Evolutionary conservation across 2,329 filamentous ascomycete species (phyloP).

Genomic region (Colletotrichum incanum): DNA sequence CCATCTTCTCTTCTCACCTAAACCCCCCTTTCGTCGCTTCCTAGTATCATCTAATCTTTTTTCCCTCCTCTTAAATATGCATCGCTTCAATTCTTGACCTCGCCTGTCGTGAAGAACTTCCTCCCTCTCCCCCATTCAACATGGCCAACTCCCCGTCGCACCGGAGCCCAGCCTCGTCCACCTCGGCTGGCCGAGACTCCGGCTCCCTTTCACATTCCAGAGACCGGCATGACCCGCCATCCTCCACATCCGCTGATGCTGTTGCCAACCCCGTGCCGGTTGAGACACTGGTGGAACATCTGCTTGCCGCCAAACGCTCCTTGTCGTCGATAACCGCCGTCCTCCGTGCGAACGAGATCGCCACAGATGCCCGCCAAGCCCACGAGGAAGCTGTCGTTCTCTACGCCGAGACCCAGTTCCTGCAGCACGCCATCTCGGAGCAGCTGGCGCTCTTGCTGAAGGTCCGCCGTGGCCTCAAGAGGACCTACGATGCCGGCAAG

Average conservation of each 20-base stretch:
- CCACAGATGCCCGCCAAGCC: conserved; percentile 80
- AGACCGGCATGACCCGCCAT: conserved; percentile 48
- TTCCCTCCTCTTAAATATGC: conserved; percentile 33
- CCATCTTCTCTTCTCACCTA: neutral
- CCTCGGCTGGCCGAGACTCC: conserved; percentile 42
- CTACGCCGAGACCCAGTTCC: conserved; percentile 77
- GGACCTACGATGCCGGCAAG: conserved; percentile 71
- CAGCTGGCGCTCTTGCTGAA: conserved; percentile 68
- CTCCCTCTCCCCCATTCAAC: conserved; percentile 36
- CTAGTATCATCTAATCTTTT: conserved; percentile 4
- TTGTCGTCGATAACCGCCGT: conserved; percentile 88
- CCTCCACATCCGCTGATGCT: conserved; percentile 23
- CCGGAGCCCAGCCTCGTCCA: conserved; percentile 43
- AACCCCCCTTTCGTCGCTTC: neutral
- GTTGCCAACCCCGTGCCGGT: conserved; percentile 66
- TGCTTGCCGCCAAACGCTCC: conserved; percentile 89
- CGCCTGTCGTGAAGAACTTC: conserved; percentile 26
- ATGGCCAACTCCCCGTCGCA: conserved; percentile 42
- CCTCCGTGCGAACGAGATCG: conserved; percentile 88
- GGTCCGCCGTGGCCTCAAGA: conserved; percentile 66
- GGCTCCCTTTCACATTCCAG: conserved; percentile 39
- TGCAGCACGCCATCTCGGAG: conserved; percentile 73
- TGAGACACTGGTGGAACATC: conserved; percentile 86
- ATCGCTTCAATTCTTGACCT: conserved; percentile 39
- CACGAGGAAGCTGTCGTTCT: conserved; percentile 86